Percentiles rank a stretch among this genome's conserved stretches.
These are phyloP conservation scores for Phytophthora citricola DNA, from an alignment of 352 stramenopile genomes.

Conservation along the genomic window DNA sequence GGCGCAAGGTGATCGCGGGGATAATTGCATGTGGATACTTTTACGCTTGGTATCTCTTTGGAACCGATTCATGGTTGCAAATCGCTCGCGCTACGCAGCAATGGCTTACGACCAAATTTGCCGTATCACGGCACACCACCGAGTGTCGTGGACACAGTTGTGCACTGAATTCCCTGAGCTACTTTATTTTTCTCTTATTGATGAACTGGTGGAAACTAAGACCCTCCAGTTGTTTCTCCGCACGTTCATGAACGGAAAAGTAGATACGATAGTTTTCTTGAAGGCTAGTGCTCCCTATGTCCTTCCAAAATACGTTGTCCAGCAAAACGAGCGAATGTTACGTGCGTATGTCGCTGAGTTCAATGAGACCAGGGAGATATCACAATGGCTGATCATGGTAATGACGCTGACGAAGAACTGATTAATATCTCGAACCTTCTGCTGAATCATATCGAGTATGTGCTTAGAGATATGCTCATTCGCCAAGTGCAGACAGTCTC, in stretches of 20 bases:
- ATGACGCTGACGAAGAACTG: constrained; percentile 12
- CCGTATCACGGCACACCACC: constrained; percentile 48
- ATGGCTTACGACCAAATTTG: constrained; percentile 58
- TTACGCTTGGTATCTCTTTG: constrained; percentile 59
- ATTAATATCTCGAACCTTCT: constrained; percentile 55
- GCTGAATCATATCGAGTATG: constrained; percentile 53
- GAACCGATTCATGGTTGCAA: constrained; percentile 47
- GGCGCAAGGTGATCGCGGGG: constrained; percentile 34
- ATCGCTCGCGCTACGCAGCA: constrained; percentile 32
- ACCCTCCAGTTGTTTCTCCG: constrained; percentile 56
- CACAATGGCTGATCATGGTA: constrained; percentile 27
- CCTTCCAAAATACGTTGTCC: constrained; percentile 66
- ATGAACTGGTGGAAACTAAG: constrained; percentile 53
- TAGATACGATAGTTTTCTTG: constrained; percentile 56
- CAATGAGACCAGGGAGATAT: constrained; percentile 36
- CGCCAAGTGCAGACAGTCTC: constrained; percentile 60
- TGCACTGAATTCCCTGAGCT: constrained; percentile 62
- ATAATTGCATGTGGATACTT: constrained; percentile 60
- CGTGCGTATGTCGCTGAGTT: constrained; percentile 46
- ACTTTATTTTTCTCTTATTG: constrained; percentile 64
- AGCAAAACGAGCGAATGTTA: constrained; percentile 65
- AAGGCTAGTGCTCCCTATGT: constrained; percentile 56
- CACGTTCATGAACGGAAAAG: constrained; percentile 58
- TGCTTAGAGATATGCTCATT: constrained; percentile 73
- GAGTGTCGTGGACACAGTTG: constrained; percentile 60